These are phyloP conservation scores for Jimgerdemannia lactiflua DNA, from an alignment of 192 early-diverging fungal genomes.

Conservation along the genomic window DNA sequence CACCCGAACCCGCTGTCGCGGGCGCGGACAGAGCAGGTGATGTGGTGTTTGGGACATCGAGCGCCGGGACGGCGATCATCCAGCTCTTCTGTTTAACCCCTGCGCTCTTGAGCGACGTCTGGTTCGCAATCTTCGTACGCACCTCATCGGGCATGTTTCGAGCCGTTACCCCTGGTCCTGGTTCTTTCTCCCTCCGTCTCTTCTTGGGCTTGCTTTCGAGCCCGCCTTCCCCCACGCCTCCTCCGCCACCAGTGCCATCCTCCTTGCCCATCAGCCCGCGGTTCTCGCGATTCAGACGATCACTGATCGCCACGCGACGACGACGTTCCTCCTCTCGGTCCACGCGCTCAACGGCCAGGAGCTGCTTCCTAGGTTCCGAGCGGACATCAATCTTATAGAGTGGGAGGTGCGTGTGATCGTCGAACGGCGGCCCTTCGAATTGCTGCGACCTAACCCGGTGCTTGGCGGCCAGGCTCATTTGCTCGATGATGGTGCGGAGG, in stretches of 20 bases:
- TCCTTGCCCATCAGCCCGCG: constrained; percentile 21
- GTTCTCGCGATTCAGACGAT: constrained; percentile 39
- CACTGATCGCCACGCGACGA: constrained; percentile 43
- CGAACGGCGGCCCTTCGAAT: constrained; percentile 55
- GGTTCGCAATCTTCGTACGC: constrained; percentile 22
- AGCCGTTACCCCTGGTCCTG: constrained; percentile 26
- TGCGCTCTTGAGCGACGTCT: constrained; percentile 43
- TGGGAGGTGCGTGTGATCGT: constrained; percentile 44
- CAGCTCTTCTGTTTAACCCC: constrained; percentile 40
- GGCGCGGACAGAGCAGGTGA: constrained; percentile 12
- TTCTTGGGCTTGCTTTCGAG: constrained; percentile 35
- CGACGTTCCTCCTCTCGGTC: constrained; percentile 63
- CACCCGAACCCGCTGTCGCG: constrained; percentile 19
- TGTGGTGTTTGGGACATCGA: constrained; percentile 13
- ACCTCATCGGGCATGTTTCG: constrained; percentile 16
- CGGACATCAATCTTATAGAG: constrained; percentile 66
- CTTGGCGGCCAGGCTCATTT: constrained; percentile 67
- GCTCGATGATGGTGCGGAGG: constrained; percentile 57
- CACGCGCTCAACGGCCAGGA: constrained; percentile 66
- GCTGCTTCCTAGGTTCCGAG: constrained; percentile 69
- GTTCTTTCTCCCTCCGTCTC: constrained; percentile 39
- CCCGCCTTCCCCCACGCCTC: constrained; percentile 22
- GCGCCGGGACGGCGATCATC: constrained; percentile 36
- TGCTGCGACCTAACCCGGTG: constrained; percentile 65
- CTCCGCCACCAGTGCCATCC: constrained; percentile 40